Evolutionary conservation across 1,284 basidiomycete species (phyloP).

Genomic region (Phellopilus nigrolimitatus): DNA sequence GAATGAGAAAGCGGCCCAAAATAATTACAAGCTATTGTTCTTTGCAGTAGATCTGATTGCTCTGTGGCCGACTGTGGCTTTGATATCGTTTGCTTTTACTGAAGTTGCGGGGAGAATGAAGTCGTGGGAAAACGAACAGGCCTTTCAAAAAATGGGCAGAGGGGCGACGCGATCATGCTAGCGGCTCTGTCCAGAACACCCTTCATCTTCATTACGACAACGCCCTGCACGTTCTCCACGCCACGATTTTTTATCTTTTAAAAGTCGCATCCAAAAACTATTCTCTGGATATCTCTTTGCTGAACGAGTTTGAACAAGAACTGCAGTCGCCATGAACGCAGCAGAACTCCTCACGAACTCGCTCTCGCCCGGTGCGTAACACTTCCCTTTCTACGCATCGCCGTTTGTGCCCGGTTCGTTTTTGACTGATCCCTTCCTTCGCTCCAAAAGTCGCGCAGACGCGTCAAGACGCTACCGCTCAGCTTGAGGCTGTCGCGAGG

Average conservation of each 20-base stretch:
- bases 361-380: conserved; percentile 73
- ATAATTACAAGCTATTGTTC: not conserved
- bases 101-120: not conserved
- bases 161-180: conserved; percentile 3
- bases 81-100: not conserved
- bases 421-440: conserved; percentile 23
- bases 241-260: conserved; percentile 3
- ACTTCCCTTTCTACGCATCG: conserved; percentile 21
- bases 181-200: conserved; percentile 6
- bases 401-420: not conserved
- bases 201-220: too few relatives aligned
- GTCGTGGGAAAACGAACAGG: not conserved
- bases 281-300: not conserved
- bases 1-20: not conserved
- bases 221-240: conserved; percentile 11
- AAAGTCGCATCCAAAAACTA: not conserved
- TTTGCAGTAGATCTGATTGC: too few relatives aligned
- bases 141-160: not conserved
- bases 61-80: too few relatives aligned
- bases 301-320: conserved; percentile 19
- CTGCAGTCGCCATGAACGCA: conserved; percentile 71
- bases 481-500: conserved; percentile 79
- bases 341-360: conserved; percentile 86
- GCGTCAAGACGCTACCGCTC: conserved; percentile 84
- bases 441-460: conserved; percentile 63